A percentile compares a stretch with the other conserved stretches of the same genome.
Evolutionary conservation across 1,139 yeast species (phyloP).

Genomic region (Nakaseomyces bracarensis): DNA sequence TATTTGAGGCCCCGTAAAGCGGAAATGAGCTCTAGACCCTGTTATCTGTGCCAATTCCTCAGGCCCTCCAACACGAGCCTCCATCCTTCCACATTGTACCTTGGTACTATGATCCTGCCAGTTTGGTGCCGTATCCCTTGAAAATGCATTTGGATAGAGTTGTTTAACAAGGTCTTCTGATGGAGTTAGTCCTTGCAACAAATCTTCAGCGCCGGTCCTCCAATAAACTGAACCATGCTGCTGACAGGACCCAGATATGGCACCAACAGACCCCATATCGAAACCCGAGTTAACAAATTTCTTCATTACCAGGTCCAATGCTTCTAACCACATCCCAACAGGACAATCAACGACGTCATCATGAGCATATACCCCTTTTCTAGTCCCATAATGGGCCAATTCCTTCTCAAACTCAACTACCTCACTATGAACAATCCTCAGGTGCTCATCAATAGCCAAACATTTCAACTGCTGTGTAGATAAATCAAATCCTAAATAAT

Average conservation of each 20-base stretch:
- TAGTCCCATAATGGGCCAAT: constrained; percentile 49
- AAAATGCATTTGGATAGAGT: constrained; percentile 42
- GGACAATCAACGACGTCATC: constrained; percentile 59
- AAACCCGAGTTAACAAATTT: constrained; percentile 37
- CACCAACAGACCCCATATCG: constrained; percentile 54
- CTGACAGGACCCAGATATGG: constrained; percentile 81
- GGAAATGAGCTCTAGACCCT: constrained; percentile 81
- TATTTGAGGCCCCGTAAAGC: constrained; percentile 88
- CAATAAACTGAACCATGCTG: constrained; percentile 90
- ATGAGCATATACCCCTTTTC: constrained; percentile 60
- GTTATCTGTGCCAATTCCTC: constrained; percentile 58
- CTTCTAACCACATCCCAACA: constrained; percentile 82
- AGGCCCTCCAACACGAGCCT: constrained; percentile 47
- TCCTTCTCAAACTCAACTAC: constrained; percentile 67
- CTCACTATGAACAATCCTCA: constrained; percentile 49
- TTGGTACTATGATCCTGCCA: constrained; percentile 95
- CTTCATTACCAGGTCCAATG: constrained; percentile 58
- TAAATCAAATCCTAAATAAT: constrained; percentile 69
- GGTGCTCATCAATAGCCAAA: constrained; percentile 49
- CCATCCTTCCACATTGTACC: constrained; percentile 56
- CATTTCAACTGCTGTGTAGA: constrained; percentile 87
- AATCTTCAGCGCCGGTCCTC: constrained; percentile 42
- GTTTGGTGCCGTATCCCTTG: constrained; percentile 67
- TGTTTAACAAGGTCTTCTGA: constrained; percentile 38
- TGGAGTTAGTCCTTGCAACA: constrained; percentile 34